Conservation (phyloP, 805 yeast genomes). For the Yamadazyma sp. region DNA sequence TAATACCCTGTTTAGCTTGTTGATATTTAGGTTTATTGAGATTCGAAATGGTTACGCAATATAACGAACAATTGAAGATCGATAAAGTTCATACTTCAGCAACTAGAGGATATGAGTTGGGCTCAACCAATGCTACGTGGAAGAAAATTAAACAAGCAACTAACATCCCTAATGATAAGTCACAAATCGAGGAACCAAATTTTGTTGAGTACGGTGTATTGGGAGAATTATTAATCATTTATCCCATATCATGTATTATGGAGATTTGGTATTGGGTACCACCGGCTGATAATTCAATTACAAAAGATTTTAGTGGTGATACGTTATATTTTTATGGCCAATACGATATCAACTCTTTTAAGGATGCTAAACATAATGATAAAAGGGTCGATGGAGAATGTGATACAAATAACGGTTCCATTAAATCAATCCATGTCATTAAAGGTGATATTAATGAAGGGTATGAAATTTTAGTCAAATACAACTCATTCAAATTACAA, state of each 20-base stretch:
- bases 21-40: not conserved
- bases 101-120: conserved; percentile 34
- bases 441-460: conserved; percentile 9
- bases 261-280: conserved; percentile 38
- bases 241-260: conserved; percentile 14
- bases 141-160: conserved; percentile 37
- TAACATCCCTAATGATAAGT: conserved; percentile 4
- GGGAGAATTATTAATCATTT: conserved; percentile 32
- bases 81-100: conserved; percentile 26
- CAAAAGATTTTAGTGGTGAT: conserved; percentile 20
- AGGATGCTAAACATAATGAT: not conserved
- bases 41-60: conserved; percentile 5
- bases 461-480: conserved; percentile 7
- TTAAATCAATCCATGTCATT: conserved; percentile 9
- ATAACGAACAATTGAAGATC: conserved; percentile 20
- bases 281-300: conserved; percentile 6
- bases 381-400: not conserved
- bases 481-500: not conserved
- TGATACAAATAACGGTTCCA: not conserved
- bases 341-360: conserved; percentile 2
- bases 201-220: conserved; percentile 25
- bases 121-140: conserved; percentile 42
- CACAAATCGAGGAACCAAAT: conserved; percentile 6
- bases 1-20: conserved; percentile 1
- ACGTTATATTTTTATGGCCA: conserved; percentile 21